phyloP scores from a whole-genome alignment of 768 basidiomycete species.

The Naganishia antarctica region DNA sequence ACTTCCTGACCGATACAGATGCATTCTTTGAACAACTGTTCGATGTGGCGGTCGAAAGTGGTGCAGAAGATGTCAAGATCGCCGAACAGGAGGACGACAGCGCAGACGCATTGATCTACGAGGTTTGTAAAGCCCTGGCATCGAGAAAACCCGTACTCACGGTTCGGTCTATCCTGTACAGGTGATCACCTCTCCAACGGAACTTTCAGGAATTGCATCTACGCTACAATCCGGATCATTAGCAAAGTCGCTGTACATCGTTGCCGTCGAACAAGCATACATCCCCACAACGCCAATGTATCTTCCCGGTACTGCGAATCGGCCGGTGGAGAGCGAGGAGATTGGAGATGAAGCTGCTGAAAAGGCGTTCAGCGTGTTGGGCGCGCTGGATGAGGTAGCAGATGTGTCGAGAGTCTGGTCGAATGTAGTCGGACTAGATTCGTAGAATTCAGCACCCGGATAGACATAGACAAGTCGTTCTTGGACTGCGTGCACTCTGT shows the following conservation, averaged over 20 bases:
- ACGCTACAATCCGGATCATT: conserved; percentile 20
- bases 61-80: conserved; percentile 45
- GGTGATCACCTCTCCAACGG: conserved; percentile 33
- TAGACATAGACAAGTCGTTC: too few relatives aligned
- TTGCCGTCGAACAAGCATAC: conserved; percentile 38
- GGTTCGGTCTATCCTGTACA: not conserved
- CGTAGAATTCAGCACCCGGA: too few relatives aligned
- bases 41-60: conserved; percentile 41
- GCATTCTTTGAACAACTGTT: conserved; percentile 41
- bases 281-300: conserved; percentile 35
- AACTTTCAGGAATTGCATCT: conserved; percentile 29
- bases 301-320: conserved; percentile 16
- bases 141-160: too few relatives aligned
- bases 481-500: too few relatives aligned
- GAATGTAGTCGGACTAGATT: conserved; percentile 33
- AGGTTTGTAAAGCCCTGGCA: not conserved
- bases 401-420: conserved; percentile 48
- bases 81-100: conserved; percentile 32
- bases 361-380: conserved; percentile 34
- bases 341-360: conserved; percentile 39
- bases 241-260: conserved; percentile 17
- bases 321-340: conserved; percentile 31
- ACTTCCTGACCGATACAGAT: conserved; percentile 8
- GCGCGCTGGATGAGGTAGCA: conserved; percentile 39
- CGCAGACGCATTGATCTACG: not conserved